Percentiles rank a stretch among this genome's conserved stretches.
Conservation (phyloP, 345 rosid genomes). For the Fremontodendron californicum region DNA sequence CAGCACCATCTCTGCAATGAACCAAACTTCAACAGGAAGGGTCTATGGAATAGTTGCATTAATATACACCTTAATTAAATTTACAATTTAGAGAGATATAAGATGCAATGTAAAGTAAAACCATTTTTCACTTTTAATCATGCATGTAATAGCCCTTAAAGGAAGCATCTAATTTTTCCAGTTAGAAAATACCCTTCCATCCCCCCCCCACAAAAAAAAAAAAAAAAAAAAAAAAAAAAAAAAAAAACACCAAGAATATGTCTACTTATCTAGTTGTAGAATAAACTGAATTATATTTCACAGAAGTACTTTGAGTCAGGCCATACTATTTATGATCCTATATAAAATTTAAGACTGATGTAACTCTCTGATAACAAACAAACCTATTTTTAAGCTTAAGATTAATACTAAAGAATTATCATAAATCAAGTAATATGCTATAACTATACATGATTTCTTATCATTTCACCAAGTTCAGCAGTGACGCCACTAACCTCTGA, state of each 20-base stretch:
- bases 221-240: background rate
- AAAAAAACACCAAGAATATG: background rate
- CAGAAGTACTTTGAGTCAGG: background rate
- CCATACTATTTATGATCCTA: background rate
- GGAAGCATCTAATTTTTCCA: background rate
- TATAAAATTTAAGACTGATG: background rate
- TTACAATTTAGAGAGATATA: background rate
- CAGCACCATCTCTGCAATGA: slow-evolving; percentile 61
- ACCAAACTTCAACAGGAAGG: slow-evolving; percentile 16
- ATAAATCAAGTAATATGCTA: background rate
- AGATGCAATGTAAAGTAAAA: background rate
- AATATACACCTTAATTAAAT: background rate
- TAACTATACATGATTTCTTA: background rate
- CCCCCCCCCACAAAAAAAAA: background rate
- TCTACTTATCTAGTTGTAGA: background rate
- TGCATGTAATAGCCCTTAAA: background rate
- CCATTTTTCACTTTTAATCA: background rate
- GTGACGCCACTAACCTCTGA: slow-evolving; percentile 33
- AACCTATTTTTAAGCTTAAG: background rate
- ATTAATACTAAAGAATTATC: background rate
- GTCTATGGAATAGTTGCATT: background rate
- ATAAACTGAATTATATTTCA: background rate
- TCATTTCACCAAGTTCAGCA: slow-evolving; percentile 1
- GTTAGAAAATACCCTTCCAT: background rate
- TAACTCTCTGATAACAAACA: background rate